Percentiles rank a stretch among this genome's conserved stretches.
These are phyloP conservation scores for Paxillus rubicundulus DNA, from an alignment of 768 basidiomycete species.

Conservation along the genomic window DNA sequence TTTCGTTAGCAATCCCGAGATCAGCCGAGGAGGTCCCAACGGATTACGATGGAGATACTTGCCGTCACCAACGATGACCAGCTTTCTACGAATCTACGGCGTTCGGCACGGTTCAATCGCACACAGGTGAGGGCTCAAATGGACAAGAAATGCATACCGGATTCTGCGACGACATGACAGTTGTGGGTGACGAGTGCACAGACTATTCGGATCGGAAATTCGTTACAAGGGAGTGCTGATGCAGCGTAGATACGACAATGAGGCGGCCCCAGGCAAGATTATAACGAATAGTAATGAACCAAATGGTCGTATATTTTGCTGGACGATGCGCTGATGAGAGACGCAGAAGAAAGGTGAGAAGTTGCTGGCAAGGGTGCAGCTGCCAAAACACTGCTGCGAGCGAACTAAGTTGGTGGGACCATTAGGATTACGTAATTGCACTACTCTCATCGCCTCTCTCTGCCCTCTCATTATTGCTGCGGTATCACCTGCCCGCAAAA, in stretches of 20 bases:
- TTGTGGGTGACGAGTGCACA: conserved; percentile 4
- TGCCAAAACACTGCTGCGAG: neutral
- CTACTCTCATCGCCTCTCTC: conserved; percentile 3
- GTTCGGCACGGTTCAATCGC: neutral
- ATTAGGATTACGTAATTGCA: neutral
- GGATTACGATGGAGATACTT: conserved; percentile 31
- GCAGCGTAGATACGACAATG: neutral
- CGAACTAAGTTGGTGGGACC: neutral
- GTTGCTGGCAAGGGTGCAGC: neutral
- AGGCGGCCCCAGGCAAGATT: conserved; percentile 2
- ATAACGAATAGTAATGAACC: conserved; percentile 1
- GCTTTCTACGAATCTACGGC: conserved; percentile 82
- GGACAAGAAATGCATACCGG: conserved; percentile 44
- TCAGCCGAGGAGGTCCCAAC: conserved; percentile 7
- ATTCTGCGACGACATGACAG: conserved; percentile 50
- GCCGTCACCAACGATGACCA: conserved; percentile 97
- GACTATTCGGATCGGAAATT: conserved; percentile 19
- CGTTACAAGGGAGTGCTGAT: conserved; percentile 7
- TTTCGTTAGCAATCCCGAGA: conserved; percentile 20
- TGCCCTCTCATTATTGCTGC: neutral
- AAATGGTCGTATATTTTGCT: conserved; percentile 10
- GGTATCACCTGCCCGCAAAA: neutral
- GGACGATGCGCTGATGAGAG: conserved; percentile 7
- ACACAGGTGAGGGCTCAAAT: neutral
- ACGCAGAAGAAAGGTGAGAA: neutral